phyloP scores from a whole-genome alignment of 208 protist species.

The Ichthyophonus hoferi region DNA sequence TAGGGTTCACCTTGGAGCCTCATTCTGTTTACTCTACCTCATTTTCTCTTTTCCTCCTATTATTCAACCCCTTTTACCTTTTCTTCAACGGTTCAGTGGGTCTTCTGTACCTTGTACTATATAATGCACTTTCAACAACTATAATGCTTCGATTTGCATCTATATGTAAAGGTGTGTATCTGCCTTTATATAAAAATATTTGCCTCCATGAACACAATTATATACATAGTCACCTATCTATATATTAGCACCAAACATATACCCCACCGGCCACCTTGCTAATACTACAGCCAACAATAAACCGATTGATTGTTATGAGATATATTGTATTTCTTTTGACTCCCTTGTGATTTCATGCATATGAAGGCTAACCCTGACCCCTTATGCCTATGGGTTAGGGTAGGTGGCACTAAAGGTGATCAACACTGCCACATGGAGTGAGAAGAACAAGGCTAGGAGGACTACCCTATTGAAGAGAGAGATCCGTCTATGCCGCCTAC shows the following conservation, averaged over 20 bases:
- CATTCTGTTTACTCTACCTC: too few species aligned
- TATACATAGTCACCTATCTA: neutral
- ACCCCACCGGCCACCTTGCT: neutral
- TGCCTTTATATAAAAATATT: neutral
- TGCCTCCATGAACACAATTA: neutral
- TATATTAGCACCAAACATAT: constrained; percentile 2
- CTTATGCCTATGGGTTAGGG: neutral
- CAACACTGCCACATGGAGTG: constrained; percentile 20
- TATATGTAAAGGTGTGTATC: neutral
- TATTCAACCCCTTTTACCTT: too few species aligned
- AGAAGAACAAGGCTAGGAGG: neutral
- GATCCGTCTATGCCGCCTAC: constrained; percentile 18
- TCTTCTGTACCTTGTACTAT: too few species aligned
- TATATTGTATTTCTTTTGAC: neutral
- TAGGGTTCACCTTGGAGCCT: too few species aligned
- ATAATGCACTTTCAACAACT: neutral
- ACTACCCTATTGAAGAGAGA: constrained; percentile 26
- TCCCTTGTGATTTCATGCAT: neutral
- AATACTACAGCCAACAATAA: neutral
- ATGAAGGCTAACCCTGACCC: neutral
- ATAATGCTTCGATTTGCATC: neutral
- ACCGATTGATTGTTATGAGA: neutral
- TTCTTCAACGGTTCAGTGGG: too few species aligned
- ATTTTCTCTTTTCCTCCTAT: too few species aligned
- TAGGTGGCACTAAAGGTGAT: constrained; percentile 23